Evolutionary conservation across 2,329 filamentous ascomycete genomes (phyloP).

Genomic region (Colletotrichum musicola): DNA sequence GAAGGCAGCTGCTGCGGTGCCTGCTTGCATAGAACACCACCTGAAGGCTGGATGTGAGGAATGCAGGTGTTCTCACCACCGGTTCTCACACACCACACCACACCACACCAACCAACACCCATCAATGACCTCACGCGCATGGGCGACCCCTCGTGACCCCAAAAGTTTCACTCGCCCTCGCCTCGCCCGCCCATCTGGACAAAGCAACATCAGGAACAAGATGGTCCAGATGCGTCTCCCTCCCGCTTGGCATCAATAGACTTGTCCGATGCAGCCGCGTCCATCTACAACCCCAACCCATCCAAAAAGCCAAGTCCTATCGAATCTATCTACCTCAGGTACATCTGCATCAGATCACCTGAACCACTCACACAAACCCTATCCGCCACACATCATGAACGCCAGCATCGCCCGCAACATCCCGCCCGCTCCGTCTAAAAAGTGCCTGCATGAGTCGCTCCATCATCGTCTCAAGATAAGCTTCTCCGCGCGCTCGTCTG

Average conservation of each 20-base stretch:
- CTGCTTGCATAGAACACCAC: too few species aligned
- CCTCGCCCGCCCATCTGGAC: neutral
- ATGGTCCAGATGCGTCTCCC: neutral
- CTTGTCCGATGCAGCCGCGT: too few species aligned
- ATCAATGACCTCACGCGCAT: slow-evolving; percentile 27
- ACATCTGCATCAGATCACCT: neutral
- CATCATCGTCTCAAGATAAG: neutral
- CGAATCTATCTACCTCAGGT: too few species aligned
- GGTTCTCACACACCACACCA: neutral
- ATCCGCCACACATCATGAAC: neutral
- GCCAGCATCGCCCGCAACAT: too few species aligned
- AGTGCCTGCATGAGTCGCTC: slow-evolving; percentile 2
- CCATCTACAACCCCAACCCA: neutral
- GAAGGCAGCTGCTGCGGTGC: too few species aligned
- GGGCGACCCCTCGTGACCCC: slow-evolving; percentile 21
- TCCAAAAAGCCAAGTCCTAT: neutral
- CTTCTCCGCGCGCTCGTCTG: neutral
- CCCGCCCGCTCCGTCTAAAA: neutral
- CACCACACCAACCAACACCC: neutral
- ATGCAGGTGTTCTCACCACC: too few species aligned
- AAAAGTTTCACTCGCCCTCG: neutral
- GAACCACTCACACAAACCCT: neutral
- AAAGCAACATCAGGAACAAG: neutral
- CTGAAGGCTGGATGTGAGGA: too few species aligned
- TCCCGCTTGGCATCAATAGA: neutral